Base-by-base conservation (phyloP, 2,329 filamentous ascomycete genomes). In the Sclerotinia trifoliorum region DNA sequence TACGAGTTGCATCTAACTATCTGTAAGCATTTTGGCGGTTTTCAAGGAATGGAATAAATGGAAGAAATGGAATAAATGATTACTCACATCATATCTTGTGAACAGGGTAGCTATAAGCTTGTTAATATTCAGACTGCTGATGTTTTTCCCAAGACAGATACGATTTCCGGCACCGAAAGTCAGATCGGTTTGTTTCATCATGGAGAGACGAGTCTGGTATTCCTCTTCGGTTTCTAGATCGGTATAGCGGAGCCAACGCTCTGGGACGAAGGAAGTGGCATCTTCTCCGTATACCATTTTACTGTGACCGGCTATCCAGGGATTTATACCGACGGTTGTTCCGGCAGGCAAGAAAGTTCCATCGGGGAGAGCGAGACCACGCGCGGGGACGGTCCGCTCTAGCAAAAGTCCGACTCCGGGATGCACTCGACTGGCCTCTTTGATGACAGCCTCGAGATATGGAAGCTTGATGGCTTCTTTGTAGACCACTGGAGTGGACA, bases 101-200 rank as follows among this genome's bases (percentile, higher is more conserved):
- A 83, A 78, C 58, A 85, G 68, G n/a, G 81, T 83, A 5, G 83
- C 78, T 29, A 84, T 75, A 17, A 84, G 74, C 73, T 85, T 85
- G 70, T 81, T 81, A 3, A 78, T 79, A 70, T 82, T 79, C 49
- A 81, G 71, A 49, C 80, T 73, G 0, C 77, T 79, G 54, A 83
- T 70, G 66, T 82, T 75, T 42, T 77, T 78, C 4, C 81, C 82
- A 46, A 83, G 78, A 61, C 81, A 83, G 13, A 78, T 73, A 0
- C 81, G 76, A 1, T 77, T 78, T 19, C 81, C 82, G 3, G 75
- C 79, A 6, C 81, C 81, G 72, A 83, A 83, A 0, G 77, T 75
- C 39, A 82, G 72, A 69, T 80, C 78, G 0, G 78, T 72, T 42
- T 78, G 75, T 55, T 80, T 80, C 79, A 81, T 82, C 7, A 71